Evolutionary conservation across 78 protist species (phyloP), one percentile per base, ranked within the genome.

Genomic region (Capsaspora owczarzaki): DNA sequence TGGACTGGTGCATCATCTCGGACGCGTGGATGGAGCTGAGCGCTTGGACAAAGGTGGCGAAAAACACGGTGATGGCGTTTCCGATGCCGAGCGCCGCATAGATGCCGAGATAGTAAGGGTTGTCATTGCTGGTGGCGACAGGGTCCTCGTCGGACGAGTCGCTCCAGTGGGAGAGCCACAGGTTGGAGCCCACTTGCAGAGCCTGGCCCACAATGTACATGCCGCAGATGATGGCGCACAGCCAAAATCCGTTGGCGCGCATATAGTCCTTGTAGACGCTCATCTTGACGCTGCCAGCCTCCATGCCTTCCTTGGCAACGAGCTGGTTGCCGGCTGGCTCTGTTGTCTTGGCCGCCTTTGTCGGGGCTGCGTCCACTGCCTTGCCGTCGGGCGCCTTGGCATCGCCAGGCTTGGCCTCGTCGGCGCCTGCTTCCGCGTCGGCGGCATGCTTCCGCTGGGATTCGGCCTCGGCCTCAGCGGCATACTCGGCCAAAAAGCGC

Each of bases 241-340:
- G 19, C 49, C 10, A 0, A 40, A 1, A 22, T 8, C 68, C 76
- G 29, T 61, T 44, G 35, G 76, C 82, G 31, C 31, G 16, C 27
- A 35, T 0, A 74, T 86, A 86, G 33, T 0, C 0, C 42, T 27
- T 20, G 61, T 71, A 86, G 70, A 86, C 79, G 2, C 0, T 0
- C 63, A 0, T 0, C 68, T 25, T 19, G 29, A 86, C 89, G 27
- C 5, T 1, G 70, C 85, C 85, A 14, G 74, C 38, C 74, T 37
- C 74, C 2, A 44, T 41, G 53, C 8, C 46, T 74, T 85, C 89
- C 74, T 66, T 51, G 35, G 0, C 33, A 16, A 76, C 80, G 61
- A 85, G 72, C 46, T 31, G 42, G 41, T 41, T 35, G 19, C 19
- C 2, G 43, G 27, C 41, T n/a, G n/a, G n/a, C n/a, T n/a, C n/a